phyloP scores from a whole-genome alignment of 768 basidiomycete genomes.

The Mycena olivaceomarginata region DNA sequence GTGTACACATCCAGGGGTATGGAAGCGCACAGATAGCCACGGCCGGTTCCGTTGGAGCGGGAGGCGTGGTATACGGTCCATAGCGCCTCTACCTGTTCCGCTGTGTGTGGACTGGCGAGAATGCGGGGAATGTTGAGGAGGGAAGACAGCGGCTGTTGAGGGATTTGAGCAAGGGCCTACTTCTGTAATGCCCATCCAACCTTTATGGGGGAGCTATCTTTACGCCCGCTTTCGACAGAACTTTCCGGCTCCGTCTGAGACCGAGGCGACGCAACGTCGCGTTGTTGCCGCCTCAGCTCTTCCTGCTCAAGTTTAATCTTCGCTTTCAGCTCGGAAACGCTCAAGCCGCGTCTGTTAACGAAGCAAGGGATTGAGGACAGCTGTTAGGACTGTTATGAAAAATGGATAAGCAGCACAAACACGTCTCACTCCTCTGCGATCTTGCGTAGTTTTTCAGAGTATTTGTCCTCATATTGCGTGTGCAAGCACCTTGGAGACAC shows the following conservation, averaged over 20 bases:
- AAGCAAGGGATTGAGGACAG: slow-evolving; percentile 42
- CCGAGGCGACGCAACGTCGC: slow-evolving; percentile 44
- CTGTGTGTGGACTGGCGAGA: slow-evolving; percentile 79
- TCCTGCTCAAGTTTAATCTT: slow-evolving; percentile 57
- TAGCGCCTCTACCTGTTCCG: slow-evolving; percentile 84
- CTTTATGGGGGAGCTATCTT: slow-evolving; percentile 83
- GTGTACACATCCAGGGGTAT: slow-evolving; percentile 85
- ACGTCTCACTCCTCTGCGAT: slow-evolving; percentile 76
- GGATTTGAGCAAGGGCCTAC: slow-evolving; percentile 16
- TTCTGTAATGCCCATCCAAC: slow-evolving; percentile 55
- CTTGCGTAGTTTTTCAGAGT: slow-evolving; percentile 81
- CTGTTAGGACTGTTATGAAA: slow-evolving; percentile 46
- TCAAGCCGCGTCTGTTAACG: slow-evolving; percentile 64
- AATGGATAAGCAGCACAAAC: slow-evolving; percentile 37
- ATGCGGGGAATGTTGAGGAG: slow-evolving; percentile 88
- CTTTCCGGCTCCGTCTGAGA: slow-evolving; percentile 27
- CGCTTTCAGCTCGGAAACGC: slow-evolving; percentile 58
- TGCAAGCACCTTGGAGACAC: slow-evolving; percentile 22
- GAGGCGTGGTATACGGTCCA: slow-evolving; percentile 95
- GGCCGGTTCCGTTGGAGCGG: slow-evolving; percentile 86
- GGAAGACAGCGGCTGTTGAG: slow-evolving; percentile 81
- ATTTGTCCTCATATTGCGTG: slow-evolving; percentile 61
- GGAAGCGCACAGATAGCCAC: slow-evolving; percentile 90
- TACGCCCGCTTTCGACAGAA: slow-evolving; percentile 56
- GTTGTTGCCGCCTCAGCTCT: slow-evolving; percentile 47